Evolutionary conservation across 148 eudicot genomes (phyloP), one percentile per base, ranked within the genome.

Genomic region (Dianthus caryophyllus): DNA sequence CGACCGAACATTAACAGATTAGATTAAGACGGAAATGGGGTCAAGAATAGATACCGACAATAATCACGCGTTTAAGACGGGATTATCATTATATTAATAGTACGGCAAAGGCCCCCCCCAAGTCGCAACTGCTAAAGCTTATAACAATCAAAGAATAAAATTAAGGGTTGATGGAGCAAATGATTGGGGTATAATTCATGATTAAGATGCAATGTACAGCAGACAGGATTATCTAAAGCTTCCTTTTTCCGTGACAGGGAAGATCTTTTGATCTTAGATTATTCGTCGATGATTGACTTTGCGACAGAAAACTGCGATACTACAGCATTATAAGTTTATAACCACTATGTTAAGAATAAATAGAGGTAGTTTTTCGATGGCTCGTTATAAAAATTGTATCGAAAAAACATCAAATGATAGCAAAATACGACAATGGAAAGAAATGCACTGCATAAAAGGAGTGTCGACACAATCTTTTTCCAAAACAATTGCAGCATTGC

Each of bases 231-330:
- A 39, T 48, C 50, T 38, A 22, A 13, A 20, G 46, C 15, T 51
- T 24, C 60, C 48, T 30, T 52, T n/a, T 48, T 66, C 24, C 70
- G 33, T 10, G 29, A 57, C 55, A 56, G 46, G n/a, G 36, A 29
- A 57, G 30, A 15, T 30, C 61, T 57, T 55, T 27, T 57, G 21
- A 10, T 2, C 5, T 9, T 53, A 53, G 58, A 53, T 1, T 25
- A 22, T 41, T 41, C 44, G 44, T 41, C 44, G 38, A 3, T 33
- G 7, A 2, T 33, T 33, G 38, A 33, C 38, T 33, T 33, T 33
- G 4, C 7, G 10, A 9, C 6, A 13, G 44, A 1, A 41, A 41
- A 20, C 98, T 96, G 76, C 79, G 83, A 17, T 91, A 41, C 10
- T 41, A 41, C 11, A 5, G 12, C 44, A 41, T 33, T 2, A 33